Evolutionary conservation across 495 filamentous ascomycete species (phyloP), one percentile per base, ranked within the genome.

Genomic region (Aspergillus steynii): DNA sequence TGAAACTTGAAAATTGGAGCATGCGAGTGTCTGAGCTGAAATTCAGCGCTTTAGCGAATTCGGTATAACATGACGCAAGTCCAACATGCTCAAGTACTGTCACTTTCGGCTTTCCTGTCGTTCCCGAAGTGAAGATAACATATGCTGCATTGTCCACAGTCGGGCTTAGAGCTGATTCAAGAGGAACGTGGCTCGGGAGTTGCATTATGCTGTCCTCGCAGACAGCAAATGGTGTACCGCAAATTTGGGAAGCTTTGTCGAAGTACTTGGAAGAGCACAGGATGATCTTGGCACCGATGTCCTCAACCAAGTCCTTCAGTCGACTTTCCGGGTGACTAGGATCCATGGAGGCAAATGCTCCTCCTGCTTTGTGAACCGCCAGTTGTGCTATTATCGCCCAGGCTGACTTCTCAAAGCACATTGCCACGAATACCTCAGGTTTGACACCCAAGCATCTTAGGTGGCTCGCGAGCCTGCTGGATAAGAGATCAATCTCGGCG

Each of bases 1-100:
- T 85, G 65, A 86, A 89, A 50, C 85, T 85, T 2, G 88, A 86
- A 56, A 89, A 85, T 60, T 92, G 88, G 62, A 92, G 77, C 7
- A 86, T 80, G 7, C 89, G 81, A 15, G 83, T 84, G 0, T 71
- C 66, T 0, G 78, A 64, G 42, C 79, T 71, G 49, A 89, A 80
- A 9, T 72, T 61, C 15, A 87, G 65, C 0, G 77, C 74, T 14
- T 66, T 61, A 14, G 58, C 65, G 61, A 77, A 69, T n/a, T 69
- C 67, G 12, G 74, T 56, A 42, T 73, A 68, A 1, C 69, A 68
- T 20, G 72, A 71, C 5, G 69, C 73, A 10, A 81, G 67, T 12
- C 67, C 69, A 29, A 67, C 61, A 63, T 84, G 82, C 28, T 80
- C 76, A 31, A 82, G 61, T 0, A 83, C 71, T 1, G 77, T 79